Evolutionary conservation across 169 alveolate genomes (phyloP), one percentile per base, ranked within the genome.

Genomic region (Cryptosporidium felis): DNA sequence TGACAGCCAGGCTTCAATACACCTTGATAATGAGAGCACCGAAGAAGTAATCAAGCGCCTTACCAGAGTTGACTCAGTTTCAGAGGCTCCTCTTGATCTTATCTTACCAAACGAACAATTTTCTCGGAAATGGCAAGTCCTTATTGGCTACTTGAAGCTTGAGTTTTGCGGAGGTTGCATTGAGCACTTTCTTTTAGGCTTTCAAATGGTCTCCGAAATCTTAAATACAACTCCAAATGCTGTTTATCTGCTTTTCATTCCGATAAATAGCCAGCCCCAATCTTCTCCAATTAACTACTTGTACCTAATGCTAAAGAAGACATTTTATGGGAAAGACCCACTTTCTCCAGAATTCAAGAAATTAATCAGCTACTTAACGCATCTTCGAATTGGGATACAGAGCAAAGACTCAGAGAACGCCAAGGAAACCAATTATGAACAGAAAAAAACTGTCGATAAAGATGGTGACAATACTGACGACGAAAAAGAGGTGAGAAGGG

Each of bases 91-190:
- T 14, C 21, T 74, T 4, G 38, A 53, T 18, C 58, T 42, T 47
- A 23, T 53, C 38, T 5, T 36, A 32, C 23, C 36, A 18, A 56
- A 38, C 40, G 61, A 30, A 12, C 10, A 38, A 12, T 34, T 74
- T 14, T n/a, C 30, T 5, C 28, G 26, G 16, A 21, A 5, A 4
- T 74, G 63, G 63, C 8, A 14, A 12, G 10, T 21, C 1, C 21
- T 74, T n/a, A 36, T 32, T 36, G 23, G n/a, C 5, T 74, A 51
- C 21, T 53, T 74, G 9, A 74, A 56, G 30, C 6, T 56, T 26
- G 67, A 56, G 42, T 38, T 8, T 44, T 74, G 85, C 30, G 58
- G 66, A 21, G 56, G 66, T 3, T 74, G 85, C 28, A 49, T 74
- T 74, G 61, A 56, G 5, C 85, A 74, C 44, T 38, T 44, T 21